Percentiles rank a stretch among this genome's conserved stretches.
Conservation (phyloP, 2,329 filamentous ascomycete genomes). For the Rhinocladiella mackenziei region DNA sequence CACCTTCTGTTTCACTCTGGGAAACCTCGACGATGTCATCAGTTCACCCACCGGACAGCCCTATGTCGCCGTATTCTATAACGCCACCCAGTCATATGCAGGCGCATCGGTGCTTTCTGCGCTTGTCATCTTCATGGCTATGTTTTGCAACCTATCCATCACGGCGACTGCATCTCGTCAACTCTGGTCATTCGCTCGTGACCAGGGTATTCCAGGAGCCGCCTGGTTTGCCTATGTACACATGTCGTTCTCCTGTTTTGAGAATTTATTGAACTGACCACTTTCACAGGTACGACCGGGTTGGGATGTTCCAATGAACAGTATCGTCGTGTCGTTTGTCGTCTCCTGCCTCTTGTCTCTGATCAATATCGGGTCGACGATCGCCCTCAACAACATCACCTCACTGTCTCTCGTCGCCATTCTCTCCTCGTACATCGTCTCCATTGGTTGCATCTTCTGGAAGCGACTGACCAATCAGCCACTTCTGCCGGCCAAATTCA, state of each 20-base stretch:
- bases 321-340: constrained; percentile 43
- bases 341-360: constrained; percentile 43
- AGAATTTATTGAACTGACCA: neutral
- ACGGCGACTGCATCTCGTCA: constrained; percentile 40
- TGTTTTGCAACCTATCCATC: constrained; percentile 34
- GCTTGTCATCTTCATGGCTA: constrained; percentile 34
- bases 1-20: constrained; percentile 38
- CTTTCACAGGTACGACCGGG: constrained; percentile 21
- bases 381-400: constrained; percentile 43
- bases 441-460: constrained; percentile 36
- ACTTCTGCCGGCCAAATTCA: constrained; percentile 38
- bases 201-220: constrained; percentile 39
- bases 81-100: constrained; percentile 33
- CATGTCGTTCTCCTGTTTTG: constrained; percentile 2
- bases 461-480: constrained; percentile 35
- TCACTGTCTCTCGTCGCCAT: constrained; percentile 39
- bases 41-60: constrained; percentile 35
- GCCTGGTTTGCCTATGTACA: constrained; percentile 28
- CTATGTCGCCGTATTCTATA: constrained; percentile 39
- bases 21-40: constrained; percentile 35
- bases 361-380: constrained; percentile 34
- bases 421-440: constrained; percentile 40
- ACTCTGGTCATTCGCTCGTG: constrained; percentile 42
- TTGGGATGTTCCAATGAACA: constrained; percentile 28
- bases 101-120: constrained; percentile 35